phyloP scores from a whole-genome alignment of 1,284 basidiomycete species.

The Amylostereum areolatum region DNA sequence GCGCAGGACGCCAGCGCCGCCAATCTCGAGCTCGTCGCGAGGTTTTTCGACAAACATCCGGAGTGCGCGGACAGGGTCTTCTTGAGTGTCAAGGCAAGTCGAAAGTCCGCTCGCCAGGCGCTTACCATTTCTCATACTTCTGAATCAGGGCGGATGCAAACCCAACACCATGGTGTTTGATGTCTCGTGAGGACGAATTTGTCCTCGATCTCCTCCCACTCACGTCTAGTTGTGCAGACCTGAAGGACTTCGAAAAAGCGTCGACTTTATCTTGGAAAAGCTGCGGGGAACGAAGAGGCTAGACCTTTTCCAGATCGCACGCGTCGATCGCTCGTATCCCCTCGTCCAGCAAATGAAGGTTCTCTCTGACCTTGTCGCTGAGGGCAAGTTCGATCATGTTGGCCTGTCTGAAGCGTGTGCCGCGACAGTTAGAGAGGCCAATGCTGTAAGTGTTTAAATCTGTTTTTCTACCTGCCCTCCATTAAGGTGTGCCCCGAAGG shows the following conservation, averaged over 20 bases:
- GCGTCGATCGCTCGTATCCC: constrained; percentile 12
- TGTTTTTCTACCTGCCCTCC: too few species aligned
- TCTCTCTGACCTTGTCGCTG: constrained; percentile 12
- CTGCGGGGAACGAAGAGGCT: constrained; percentile 27
- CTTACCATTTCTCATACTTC: background rate
- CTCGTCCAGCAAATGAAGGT: constrained; percentile 15
- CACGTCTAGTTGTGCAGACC: constrained; percentile 11
- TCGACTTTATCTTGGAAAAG: constrained; percentile 23
- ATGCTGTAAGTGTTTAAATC: constrained; percentile 1
- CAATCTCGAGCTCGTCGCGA: constrained; percentile 27
- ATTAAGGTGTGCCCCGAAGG: constrained; percentile 16
- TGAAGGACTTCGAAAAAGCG: constrained; percentile 26
- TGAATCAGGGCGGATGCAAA: constrained; percentile 36
- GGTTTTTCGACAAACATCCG: constrained; percentile 36
- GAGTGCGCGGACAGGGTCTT: constrained; percentile 39
- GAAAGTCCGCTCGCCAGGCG: background rate
- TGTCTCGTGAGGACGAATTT: constrained; percentile 10
- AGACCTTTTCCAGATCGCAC: constrained; percentile 28
- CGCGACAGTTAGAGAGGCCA: constrained; percentile 33
- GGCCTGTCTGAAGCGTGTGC: constrained; percentile 33
- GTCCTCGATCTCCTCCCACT: background rate
- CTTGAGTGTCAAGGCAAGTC: constrained; percentile 24
- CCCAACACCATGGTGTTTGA: constrained; percentile 10
- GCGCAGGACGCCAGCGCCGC: constrained; percentile 21
- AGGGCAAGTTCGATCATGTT: constrained; percentile 31